Base-by-base conservation (phyloP, 139 green algal species). In the Ettlia oleoabundans region DNA sequence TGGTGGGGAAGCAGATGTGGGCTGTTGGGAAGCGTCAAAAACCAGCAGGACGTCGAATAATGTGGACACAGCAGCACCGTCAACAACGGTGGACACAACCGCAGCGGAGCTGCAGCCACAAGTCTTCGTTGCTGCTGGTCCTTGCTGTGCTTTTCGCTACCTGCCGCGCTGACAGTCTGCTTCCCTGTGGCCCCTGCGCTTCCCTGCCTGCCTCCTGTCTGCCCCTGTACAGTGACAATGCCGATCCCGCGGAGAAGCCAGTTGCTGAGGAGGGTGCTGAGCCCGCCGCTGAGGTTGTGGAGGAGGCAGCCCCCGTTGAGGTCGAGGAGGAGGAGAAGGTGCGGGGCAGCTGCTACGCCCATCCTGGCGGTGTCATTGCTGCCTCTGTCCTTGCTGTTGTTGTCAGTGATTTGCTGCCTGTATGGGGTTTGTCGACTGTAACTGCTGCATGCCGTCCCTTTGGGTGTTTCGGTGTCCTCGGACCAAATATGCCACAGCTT, bases 271-370 rank as follows among this genome's bases (percentile, higher is more conserved):
- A 85, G 65, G 66, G 40, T n/a, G 80, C 71, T n/a, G 78, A 82
- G 52, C 42, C 70, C 61, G 66, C 38, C 61, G 82, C 10, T 1
- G 80, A 84, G 42, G 47, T 51, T 19, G 84, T 24, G 24, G 89
- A 88, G 65, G 81, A 81, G 58, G 47, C 72, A 10, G 86, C 72
- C 24, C 38, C 42, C 64, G 35, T 85, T 19, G 85, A 88, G 68
- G 35, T 53, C 22, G 84, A 73, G 13, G 68, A 88, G 85, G 88
- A 88, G 65, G 86, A 89, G 76, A 88, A 91, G 80, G 86, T 90
- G 55, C 9, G 81, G 0, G 26, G 47, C 13, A 10, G 15, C 47
- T 58, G 47, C 47, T 58, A 15, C 47, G 47, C 15, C 15, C 47
- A 24, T 58, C 13, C 47, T 15, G 10, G 47, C 47, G 10, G 47